Percentiles rank a stretch among this genome's conserved stretches.
Evolutionary conservation across 148 eudicot species (phyloP).

Genomic region (Rhododendron ovatum): DNA sequence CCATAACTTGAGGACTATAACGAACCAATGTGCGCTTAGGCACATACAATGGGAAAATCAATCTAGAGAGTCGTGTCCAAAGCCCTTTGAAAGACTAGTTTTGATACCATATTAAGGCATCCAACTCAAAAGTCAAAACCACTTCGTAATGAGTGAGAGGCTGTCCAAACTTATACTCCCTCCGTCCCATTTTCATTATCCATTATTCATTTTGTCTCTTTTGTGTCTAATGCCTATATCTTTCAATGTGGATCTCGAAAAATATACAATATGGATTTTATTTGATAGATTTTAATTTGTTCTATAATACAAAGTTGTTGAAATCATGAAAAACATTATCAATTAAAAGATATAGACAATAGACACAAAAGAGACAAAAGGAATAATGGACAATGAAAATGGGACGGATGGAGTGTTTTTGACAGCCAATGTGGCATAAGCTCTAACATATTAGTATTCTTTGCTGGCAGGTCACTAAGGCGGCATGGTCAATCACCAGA

Average conservation of each 20-base stretch:
- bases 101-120: neutral
- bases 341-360: too few species aligned
- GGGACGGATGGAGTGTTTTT: neutral
- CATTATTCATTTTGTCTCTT: too few species aligned
- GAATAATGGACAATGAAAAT: too few species aligned
- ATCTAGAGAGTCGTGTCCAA: neutral
- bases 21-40: neutral
- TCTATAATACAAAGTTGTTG: too few species aligned
- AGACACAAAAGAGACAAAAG: too few species aligned
- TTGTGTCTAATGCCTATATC: too few species aligned
- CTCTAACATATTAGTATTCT: neutral
- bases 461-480: slow-evolving; percentile 52
- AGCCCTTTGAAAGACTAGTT: neutral
- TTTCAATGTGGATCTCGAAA: too few species aligned
- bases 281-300: too few species aligned
- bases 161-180: neutral
- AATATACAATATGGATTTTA: too few species aligned
- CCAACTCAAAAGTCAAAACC: neutral
- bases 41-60: neutral
- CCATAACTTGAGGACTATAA: neutral
- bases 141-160: neutral
- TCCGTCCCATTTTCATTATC: too few species aligned
- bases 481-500: slow-evolving; percentile 73
- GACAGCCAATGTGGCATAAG: neutral
- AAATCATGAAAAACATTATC: too few species aligned